Evolutionary conservation across 768 basidiomycete genomes (phyloP).

Genomic region (Rhodotorula graminis): DNA sequence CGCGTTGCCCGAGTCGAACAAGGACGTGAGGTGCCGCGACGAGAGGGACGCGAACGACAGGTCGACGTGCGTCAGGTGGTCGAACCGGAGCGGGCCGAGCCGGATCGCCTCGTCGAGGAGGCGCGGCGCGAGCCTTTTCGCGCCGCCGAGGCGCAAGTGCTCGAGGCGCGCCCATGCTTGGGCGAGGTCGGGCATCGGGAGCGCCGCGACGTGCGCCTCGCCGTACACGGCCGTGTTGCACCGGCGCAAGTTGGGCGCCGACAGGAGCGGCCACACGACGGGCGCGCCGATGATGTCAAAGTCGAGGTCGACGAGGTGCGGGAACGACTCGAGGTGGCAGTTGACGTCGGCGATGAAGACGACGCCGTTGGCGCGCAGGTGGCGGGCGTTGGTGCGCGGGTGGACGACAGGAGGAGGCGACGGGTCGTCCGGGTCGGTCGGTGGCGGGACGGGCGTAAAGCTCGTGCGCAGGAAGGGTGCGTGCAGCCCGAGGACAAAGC

Average conservation of each 20-base stretch:
- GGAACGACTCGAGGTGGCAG: slow-evolving; percentile 13
- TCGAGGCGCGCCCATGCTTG: slow-evolving; percentile 8
- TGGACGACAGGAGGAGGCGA: background rate
- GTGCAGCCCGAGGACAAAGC: slow-evolving; percentile 13
- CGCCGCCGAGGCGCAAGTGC: slow-evolving; percentile 14
- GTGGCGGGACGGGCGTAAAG: background rate
- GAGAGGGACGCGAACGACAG: slow-evolving; percentile 18
- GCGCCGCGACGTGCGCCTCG: background rate
- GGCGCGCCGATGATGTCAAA: slow-evolving; percentile 17
- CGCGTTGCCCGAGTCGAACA: slow-evolving; percentile 7
- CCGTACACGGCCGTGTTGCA: slow-evolving; percentile 21
- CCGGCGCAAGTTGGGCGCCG: background rate
- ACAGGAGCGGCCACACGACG: slow-evolving; percentile 20
- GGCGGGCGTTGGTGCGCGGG: background rate
- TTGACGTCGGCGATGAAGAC: slow-evolving; percentile 16
- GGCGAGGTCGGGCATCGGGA: slow-evolving; percentile 17
- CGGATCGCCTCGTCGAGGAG: slow-evolving; percentile 11
- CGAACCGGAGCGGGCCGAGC: slow-evolving; percentile 6
- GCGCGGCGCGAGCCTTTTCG: slow-evolving; percentile 3
- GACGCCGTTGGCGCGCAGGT: slow-evolving; percentile 11
- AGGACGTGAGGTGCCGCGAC: background rate
- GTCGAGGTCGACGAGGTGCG: slow-evolving; percentile 14
- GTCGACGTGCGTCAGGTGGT: slow-evolving; percentile 6
- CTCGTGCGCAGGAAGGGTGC: slow-evolving; percentile 15
- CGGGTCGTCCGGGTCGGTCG: background rate